Percentiles rank a stretch among this genome's conserved stretches.
Evolutionary conservation across 352 stramenopile genomes (phyloP).

Genomic region (Globisporangium nagaii): DNA sequence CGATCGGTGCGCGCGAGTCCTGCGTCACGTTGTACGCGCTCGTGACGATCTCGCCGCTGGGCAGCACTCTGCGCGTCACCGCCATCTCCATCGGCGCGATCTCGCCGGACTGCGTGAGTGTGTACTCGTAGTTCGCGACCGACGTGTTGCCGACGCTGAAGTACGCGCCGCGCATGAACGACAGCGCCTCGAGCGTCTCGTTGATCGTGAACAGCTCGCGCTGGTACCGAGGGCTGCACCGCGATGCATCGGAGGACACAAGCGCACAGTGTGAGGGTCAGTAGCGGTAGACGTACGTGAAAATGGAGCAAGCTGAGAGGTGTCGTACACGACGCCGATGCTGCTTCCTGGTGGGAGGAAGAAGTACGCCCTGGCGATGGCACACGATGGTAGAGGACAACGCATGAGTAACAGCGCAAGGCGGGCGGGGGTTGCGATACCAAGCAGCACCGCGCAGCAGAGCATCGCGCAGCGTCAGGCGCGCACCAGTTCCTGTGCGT

Average conservation of each 20-base stretch:
- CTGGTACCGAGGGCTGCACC: slow-evolving; percentile 42
- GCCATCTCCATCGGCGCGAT: slow-evolving; percentile 32
- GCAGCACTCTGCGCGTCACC: slow-evolving; percentile 24
- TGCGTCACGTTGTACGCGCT: slow-evolving; percentile 41
- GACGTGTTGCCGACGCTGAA: slow-evolving; percentile 62
- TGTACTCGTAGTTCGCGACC: slow-evolving; percentile 82
- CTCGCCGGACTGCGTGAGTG: slow-evolving; percentile 14
- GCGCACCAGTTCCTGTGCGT: slow-evolving; percentile 76
- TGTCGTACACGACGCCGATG: slow-evolving; percentile 42
- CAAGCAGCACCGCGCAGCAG: neutral
- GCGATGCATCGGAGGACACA: neutral
- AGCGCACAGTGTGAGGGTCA: too few relatives aligned
- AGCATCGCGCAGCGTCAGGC: neutral
- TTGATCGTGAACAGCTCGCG: slow-evolving; percentile 74
- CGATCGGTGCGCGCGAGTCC: slow-evolving; percentile 23
- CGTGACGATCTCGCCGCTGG: slow-evolving; percentile 23
- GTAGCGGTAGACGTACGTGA: too few relatives aligned
- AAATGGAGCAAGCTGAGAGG: too few relatives aligned
- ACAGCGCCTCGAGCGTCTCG: slow-evolving; percentile 52
- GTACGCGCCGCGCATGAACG: slow-evolving; percentile 70
- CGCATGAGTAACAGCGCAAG: too few relatives aligned
- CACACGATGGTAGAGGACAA: neutral
- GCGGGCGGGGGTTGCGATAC: too few relatives aligned
- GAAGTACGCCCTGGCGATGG: slow-evolving; percentile 57
- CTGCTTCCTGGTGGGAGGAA: slow-evolving; percentile 59